phyloP scores from a whole-genome alignment of 2,329 filamentous ascomycete species.

The Elsinoe fawcettii region DNA sequence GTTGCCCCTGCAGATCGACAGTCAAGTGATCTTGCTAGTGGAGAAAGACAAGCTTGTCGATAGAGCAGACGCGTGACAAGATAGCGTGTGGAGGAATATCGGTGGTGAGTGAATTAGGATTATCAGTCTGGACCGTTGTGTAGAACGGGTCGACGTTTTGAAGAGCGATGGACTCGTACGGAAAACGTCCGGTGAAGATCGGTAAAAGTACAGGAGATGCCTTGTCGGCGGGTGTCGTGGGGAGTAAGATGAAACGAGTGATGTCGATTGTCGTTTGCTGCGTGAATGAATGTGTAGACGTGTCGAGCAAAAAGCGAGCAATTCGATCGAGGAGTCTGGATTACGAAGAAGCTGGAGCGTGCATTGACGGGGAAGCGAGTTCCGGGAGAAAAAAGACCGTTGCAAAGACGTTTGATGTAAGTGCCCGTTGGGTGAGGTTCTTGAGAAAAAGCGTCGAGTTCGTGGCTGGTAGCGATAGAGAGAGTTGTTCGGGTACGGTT shows the following conservation, averaged over 20 bases:
- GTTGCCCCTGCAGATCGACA: constrained; percentile 12
- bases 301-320: background rate
- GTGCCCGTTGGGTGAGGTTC: constrained; percentile 9
- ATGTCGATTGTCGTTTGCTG: background rate
- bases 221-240: background rate
- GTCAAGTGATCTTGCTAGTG: constrained; percentile 15
- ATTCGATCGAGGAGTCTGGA: background rate
- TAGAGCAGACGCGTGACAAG: constrained; percentile 12
- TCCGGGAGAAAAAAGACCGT: background rate
- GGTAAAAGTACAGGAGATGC: constrained; percentile 6
- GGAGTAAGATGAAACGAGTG: background rate
- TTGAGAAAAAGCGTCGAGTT: constrained; percentile 13
- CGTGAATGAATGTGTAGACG: constrained; percentile 4
- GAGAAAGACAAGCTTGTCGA: background rate
- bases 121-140: constrained; percentile 15
- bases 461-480: constrained; percentile 14
- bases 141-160: constrained; percentile 15
- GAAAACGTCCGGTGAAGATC: constrained; percentile 1
- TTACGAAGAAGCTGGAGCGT: background rate
- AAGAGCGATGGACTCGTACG: constrained; percentile 8
- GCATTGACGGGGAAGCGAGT: constrained; percentile 12
- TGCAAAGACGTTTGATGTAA: constrained; percentile 14
- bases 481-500: background rate
- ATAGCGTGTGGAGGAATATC: constrained; percentile 3
- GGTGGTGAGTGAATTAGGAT: constrained; percentile 15